phyloP scores from a whole-genome alignment of 805 yeast genomes.

The Lachancea fermentati region DNA sequence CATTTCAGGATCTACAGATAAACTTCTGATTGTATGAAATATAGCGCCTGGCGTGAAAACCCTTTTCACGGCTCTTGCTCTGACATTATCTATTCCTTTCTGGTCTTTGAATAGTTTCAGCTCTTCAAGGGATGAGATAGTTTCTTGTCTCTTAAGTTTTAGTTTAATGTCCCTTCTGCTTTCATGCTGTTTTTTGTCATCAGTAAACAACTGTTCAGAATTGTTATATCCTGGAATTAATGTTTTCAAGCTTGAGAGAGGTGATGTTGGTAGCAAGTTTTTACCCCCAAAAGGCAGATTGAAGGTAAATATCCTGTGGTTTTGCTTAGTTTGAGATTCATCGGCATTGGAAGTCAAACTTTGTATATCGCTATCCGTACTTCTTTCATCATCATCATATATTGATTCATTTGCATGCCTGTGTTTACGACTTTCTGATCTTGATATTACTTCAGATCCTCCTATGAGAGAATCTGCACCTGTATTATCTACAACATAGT shows the following conservation, averaged over 20 bases:
- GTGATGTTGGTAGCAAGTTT: conserved; percentile 15
- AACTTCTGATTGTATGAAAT: conserved; percentile 20
- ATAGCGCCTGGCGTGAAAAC: conserved; percentile 47
- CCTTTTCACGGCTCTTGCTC: conserved; percentile 64
- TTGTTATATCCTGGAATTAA: conserved; percentile 12
- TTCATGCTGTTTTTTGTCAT: conserved; percentile 6
- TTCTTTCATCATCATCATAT: conserved; percentile 1
- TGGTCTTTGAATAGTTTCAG: conserved; percentile 47
- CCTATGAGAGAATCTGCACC: conserved; percentile 48
- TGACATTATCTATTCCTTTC: conserved; percentile 58
- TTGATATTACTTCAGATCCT: conserved; percentile 35
- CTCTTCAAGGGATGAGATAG: conserved; percentile 60
- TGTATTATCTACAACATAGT: background rate
- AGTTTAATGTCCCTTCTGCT: conserved; percentile 25
- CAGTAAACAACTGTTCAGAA: conserved; percentile 7
- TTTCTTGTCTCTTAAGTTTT: conserved; percentile 44
- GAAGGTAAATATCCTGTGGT: conserved; percentile 34
- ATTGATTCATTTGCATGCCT: background rate
- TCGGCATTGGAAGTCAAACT: conserved; percentile 4
- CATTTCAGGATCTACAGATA: conserved; percentile 16
- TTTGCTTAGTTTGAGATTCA: conserved; percentile 13
- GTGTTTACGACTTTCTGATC: background rate
- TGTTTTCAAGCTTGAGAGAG: conserved; percentile 13
- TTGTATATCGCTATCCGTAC: background rate
- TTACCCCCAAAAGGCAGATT: conserved; percentile 37